Percentiles rank a stretch among this genome's conserved stretches.
These are phyloP conservation scores for Vigna nakashimae DNA, from an alignment of 306 rosid genomes.

Conservation along the genomic window DNA sequence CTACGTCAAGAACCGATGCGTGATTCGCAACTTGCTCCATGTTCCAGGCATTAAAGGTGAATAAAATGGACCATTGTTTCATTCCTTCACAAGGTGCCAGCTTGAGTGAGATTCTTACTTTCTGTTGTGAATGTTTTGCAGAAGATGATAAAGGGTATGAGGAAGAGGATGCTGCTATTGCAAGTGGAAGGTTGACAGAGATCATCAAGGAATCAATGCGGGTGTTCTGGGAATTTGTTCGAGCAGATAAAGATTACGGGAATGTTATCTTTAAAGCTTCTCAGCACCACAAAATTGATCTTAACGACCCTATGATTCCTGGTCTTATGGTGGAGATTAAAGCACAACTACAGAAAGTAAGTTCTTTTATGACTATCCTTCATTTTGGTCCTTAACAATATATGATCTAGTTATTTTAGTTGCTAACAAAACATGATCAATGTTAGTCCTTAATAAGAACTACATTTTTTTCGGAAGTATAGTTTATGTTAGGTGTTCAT, in stretches of 20 bases:
- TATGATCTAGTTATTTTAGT: background rate
- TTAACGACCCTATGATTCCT: slow-evolving; percentile 55
- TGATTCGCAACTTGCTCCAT: slow-evolving; percentile 72
- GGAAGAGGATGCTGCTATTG: slow-evolving; percentile 52
- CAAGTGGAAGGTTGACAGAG: slow-evolving; percentile 52
- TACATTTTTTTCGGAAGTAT: background rate
- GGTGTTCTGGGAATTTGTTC: slow-evolving; percentile 69
- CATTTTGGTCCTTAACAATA: background rate
- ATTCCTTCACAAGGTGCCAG: background rate
- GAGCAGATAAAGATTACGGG: slow-evolving; percentile 66
- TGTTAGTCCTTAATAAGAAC: background rate
- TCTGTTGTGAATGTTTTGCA: slow-evolving; percentile 35
- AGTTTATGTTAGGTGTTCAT: too few species aligned
- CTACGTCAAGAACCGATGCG: slow-evolving; percentile 75
- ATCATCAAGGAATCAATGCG: slow-evolving; percentile 74
- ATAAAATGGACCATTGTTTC: background rate
- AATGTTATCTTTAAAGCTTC: slow-evolving; percentile 45
- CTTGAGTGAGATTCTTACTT: background rate
- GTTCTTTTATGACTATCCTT: slow-evolving; percentile 2
- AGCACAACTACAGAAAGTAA: slow-evolving; percentile 71
- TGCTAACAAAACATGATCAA: background rate
- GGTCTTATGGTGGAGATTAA: slow-evolving; percentile 51
- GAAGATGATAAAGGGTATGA: slow-evolving; percentile 63
- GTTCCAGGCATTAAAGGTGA: slow-evolving; percentile 80
- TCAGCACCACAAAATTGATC: slow-evolving; percentile 49